Evolutionary conservation across 2,329 filamentous ascomycete species (phyloP).

Genomic region (Penicillium sp.): DNA sequence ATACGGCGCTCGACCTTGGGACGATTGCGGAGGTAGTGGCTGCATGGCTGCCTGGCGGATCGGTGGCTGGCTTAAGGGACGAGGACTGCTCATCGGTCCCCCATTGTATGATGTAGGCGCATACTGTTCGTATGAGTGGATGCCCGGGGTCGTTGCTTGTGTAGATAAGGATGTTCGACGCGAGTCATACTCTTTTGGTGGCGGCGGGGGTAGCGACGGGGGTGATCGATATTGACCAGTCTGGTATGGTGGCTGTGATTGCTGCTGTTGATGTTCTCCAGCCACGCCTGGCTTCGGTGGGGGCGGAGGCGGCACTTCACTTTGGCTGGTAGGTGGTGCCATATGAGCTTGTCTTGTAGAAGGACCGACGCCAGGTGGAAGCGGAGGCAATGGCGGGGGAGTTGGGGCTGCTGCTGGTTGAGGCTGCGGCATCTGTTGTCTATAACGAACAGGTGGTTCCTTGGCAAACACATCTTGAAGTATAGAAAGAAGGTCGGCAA

Average conservation of each 20-base stretch:
- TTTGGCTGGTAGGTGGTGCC: conserved; percentile 15
- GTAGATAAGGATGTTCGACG: conserved; percentile 16
- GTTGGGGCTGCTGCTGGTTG: conserved; percentile 31
- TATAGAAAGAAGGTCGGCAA: conserved; percentile 77
- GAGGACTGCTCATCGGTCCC: neutral
- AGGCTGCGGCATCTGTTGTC: conserved; percentile 43
- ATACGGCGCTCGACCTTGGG: conserved; percentile 4
- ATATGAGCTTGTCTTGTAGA: conserved; percentile 33
- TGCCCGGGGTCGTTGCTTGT: conserved; percentile 11
- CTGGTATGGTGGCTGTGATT: conserved; percentile 8
- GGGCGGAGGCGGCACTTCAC: conserved; percentile 32
- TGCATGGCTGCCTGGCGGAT: conserved; percentile 5
- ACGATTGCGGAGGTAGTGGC: conserved; percentile 3
- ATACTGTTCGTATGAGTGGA: conserved; percentile 24
- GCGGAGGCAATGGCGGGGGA: conserved; percentile 67
- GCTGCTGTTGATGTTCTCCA: conserved; percentile 15
- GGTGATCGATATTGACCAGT: conserved; percentile 31
- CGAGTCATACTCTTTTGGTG: conserved; percentile 30
- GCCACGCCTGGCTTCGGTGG: conserved; percentile 37
- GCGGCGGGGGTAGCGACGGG: conserved; percentile 39
- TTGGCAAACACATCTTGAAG: conserved; percentile 86
- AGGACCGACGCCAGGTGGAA: conserved; percentile 60
- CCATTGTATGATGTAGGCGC: conserved; percentile 2
- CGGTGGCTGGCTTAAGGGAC: conserved; percentile 1
- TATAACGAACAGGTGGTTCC: conserved; percentile 84